Evolutionary conservation across 139 green algal species (phyloP), one percentile per base, ranked within the genome.

Genomic region (Chlorella sp.): DNA sequence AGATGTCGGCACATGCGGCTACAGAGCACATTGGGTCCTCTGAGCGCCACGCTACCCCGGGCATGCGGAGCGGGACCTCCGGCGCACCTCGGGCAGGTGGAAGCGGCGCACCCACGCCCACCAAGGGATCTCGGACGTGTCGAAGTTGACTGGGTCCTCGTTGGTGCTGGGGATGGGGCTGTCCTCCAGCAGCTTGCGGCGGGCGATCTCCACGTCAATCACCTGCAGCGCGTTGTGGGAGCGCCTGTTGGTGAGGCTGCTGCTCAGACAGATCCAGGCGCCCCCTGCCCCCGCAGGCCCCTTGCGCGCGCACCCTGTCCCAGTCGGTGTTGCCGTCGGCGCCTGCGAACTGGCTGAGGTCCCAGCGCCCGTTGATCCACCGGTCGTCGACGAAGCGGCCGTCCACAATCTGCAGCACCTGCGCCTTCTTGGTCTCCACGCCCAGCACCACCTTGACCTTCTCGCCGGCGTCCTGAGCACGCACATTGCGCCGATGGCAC

Each of bases 101-200:
- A 97, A 97, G 67, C 93, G 87, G 74, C 81, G 82, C 62, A 97
- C 89, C 93, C 93, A 97, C 20, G 91, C 93, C 91, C 90, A 97
- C 93, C 91, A 97, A 24, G 93, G 93, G 77, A 97, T 94, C 79
- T 96, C 89, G 36, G 42, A 63, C 29, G 93, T 97, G 86, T 97
- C 93, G 77, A 97, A 97, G 55, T 89, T 62, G 35, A 97, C 93
- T 0, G 90, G 88, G 32, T 97, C 93, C 72, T 96, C 91, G 65
- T 94, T 93, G 35, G 80, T 91, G 71, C 82, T 92, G 50, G 88
- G 80, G 49, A 94, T 92, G 69, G 92, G 89, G 31, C 35, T 80
- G 3, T 92, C 83, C 79, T 97, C 93, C 65, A 97, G 80, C 69
- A 97, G 74, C 72, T 88, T 91, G 49, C 93, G 81, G 68, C 93